Percentiles rank a stretch among this genome's conserved stretches.
Conservation (phyloP, 257 asterid species). For the Anisodus tanguticus region DNA sequence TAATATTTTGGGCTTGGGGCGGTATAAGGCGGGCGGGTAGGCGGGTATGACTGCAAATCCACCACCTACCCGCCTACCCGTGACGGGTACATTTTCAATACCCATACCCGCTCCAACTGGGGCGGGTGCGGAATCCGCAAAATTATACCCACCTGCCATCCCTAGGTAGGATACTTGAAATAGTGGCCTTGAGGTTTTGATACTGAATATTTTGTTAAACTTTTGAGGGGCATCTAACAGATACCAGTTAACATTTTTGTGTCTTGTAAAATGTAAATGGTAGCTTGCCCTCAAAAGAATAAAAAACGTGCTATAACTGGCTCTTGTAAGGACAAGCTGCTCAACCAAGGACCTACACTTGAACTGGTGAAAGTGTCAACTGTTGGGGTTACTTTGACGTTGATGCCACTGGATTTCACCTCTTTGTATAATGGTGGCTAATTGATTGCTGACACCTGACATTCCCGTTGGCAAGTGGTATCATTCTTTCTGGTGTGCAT, state of each 20-base stretch:
- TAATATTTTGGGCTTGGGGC: too few relatives aligned
- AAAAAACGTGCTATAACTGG: neutral
- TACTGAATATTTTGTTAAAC: neutral
- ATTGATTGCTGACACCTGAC: neutral
- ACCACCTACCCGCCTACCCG: too few relatives aligned
- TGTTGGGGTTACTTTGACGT: neutral
- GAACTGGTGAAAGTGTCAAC: neutral
- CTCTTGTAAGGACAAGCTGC: neutral
- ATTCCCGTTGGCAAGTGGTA: neutral
- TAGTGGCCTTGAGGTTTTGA: neutral
- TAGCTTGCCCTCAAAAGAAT: neutral
- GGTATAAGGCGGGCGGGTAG: too few relatives aligned
- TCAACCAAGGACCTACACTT: neutral
- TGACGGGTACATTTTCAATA: too few relatives aligned
- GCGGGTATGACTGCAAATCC: too few relatives aligned
- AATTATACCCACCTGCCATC: too few relatives aligned
- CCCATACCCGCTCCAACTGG: too few relatives aligned
- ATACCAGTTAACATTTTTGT: neutral
- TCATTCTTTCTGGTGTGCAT: slow-evolving; percentile 1
- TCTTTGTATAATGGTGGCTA: neutral
- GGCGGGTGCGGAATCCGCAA: too few relatives aligned
- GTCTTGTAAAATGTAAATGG: neutral
- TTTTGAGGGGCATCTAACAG: neutral
- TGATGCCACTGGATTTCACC: neutral
- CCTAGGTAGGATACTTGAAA: neutral